Evolutionary conservation across 495 filamentous ascomycete genomes (phyloP), one percentile per base, ranked within the genome.

Genomic region (Podospora appendiculata): DNA sequence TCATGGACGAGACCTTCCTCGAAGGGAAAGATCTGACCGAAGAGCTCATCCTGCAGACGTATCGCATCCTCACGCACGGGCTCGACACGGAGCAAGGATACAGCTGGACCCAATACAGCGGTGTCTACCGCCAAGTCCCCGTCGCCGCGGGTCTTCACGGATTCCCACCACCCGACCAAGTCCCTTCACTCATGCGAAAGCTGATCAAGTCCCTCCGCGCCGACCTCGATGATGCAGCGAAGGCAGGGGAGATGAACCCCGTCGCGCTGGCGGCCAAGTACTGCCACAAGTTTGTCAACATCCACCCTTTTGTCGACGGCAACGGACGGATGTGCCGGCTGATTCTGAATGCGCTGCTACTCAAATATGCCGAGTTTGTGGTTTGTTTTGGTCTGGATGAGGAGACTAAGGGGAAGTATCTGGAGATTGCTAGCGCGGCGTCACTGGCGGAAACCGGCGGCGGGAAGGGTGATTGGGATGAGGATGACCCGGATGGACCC

Each of bases 281-380:
- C 43, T 60, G 49, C 3, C 55, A 66, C 8, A 36, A 56, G 0
- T 70, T 74, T 36, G 60, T 70, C 39, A 54, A 59, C 2, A 67
- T 72, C 19, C 69, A 70, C 48, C 70, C 69, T 3, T 73, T 72
- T 41, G 39, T 57, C 3, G 69, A 73, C 41, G 69, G 65, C 3
- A 74, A 74, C 45, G 69, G 71, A 3, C 53, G 69, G 32, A 57
- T 58, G 38, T 70, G 62, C 43, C 65, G 69, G 32, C 42, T 72
- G 19, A 63, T 73, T 6, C 45, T 72, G 1, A 74, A 68, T 52
- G 54, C 55, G 0, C 48, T 70, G 8, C 54, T 70, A 0, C 33
- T 64, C 8, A 63, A 63, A 32, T 63, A 62, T 43, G 61, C 61
- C 0, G 54, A 57, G 9, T 52, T 62, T 40, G n/a, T 67, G 5